Evolutionary conservation across 768 basidiomycete genomes (phyloP).

Genomic region (Hebeloma cylindrosporum): DNA sequence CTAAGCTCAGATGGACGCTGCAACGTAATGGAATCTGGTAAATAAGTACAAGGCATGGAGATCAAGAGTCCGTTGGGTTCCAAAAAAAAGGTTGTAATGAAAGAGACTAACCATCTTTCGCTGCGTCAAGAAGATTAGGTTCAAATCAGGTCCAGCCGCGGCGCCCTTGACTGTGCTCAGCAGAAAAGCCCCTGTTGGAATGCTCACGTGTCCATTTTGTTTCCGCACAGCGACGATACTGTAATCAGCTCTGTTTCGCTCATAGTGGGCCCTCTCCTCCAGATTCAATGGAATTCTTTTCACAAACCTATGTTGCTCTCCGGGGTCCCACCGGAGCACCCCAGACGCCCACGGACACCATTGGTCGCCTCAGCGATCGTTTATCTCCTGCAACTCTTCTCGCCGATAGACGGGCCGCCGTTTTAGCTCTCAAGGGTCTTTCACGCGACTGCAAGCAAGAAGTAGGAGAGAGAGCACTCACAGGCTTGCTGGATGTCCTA

Average conservation of each 20-base stretch:
- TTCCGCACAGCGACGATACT: background rate
- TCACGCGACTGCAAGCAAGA: conserved; percentile 88
- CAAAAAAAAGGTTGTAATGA: too few relatives aligned
- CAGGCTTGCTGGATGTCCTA: conserved; percentile 77
- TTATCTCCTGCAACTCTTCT: conserved; percentile 88
- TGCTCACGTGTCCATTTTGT: too few relatives aligned
- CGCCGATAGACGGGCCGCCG: conserved; percentile 89
- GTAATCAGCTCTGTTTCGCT: conserved; percentile 2
- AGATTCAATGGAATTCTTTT: conserved; percentile 73
- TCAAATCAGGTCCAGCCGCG: too few relatives aligned
- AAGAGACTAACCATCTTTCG: too few relatives aligned
- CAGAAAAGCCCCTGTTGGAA: too few relatives aligned
- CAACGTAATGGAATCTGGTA: too few relatives aligned
- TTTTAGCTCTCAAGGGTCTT: conserved; percentile 92
- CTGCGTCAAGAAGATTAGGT: too few relatives aligned
- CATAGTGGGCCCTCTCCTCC: background rate
- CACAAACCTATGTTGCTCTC: conserved; percentile 82
- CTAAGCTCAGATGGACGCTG: too few relatives aligned
- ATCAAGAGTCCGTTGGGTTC: too few relatives aligned
- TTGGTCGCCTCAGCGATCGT: conserved; percentile 83
- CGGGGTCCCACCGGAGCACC: conserved; percentile 81
- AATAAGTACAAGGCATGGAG: too few relatives aligned
- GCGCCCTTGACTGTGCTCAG: too few relatives aligned
- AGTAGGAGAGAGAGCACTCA: conserved; percentile 76
- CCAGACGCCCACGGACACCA: conserved; percentile 83